Conservation (phyloP, 441 rosid species). For the Eruca vesicaria region DNA sequence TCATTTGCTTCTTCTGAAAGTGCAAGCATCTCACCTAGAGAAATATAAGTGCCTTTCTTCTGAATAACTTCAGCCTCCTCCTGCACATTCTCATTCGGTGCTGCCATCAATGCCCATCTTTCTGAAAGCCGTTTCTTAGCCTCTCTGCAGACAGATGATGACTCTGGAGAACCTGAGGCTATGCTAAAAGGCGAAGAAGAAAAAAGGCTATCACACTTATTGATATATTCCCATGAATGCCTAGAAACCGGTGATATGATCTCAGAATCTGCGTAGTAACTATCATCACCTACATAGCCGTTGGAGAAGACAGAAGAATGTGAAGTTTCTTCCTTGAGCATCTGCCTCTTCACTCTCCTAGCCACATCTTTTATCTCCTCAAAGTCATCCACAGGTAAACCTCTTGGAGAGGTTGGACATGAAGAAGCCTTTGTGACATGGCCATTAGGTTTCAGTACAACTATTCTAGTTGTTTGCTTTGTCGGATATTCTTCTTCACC, state of each 20-base stretch:
- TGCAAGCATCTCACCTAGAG: constrained; percentile 98
- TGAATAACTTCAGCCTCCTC: constrained; percentile 42
- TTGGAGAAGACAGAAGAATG: constrained; percentile 51
- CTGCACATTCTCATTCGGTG: constrained; percentile 49
- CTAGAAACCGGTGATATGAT: constrained; percentile 71
- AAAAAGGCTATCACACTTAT: constrained; percentile 63
- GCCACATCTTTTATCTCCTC: constrained; percentile 53
- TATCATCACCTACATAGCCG: constrained; percentile 67
- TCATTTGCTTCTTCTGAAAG: constrained; percentile 49
- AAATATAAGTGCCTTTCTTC: constrained; percentile 58
- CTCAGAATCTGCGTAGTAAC: constrained; percentile 72
- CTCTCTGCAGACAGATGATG: constrained; percentile 90
- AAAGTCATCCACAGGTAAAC: constrained; percentile 41
- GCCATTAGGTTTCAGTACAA: constrained; percentile 79
- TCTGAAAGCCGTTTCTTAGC: constrained; percentile 96
- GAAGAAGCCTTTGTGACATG: constrained; percentile 49
- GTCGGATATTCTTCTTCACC: constrained; percentile 30
- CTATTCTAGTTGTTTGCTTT: constrained; percentile 72
- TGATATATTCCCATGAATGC: constrained; percentile 82
- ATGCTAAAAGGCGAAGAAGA: constrained; percentile 60
- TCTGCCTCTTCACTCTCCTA: background rate
- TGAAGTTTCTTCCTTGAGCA: constrained; percentile 61
- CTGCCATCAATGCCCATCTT: constrained; percentile 88
- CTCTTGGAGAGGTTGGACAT: constrained; percentile 49
- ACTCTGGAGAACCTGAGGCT: constrained; percentile 76